phyloP scores from a whole-genome alignment of 306 rosid genomes.

The Boehmeria nivea region DNA sequence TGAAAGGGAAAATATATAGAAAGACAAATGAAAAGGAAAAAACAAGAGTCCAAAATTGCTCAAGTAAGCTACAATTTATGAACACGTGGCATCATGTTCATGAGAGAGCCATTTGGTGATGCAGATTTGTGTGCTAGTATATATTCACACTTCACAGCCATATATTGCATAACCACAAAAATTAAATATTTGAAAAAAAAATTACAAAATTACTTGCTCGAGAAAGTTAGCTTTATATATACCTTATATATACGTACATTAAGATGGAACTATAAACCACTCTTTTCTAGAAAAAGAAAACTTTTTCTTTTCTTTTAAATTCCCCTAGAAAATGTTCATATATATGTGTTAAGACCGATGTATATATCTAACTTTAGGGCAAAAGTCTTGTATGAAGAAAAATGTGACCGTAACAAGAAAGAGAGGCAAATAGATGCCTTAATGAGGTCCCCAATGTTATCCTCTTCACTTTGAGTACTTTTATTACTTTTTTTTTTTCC shows the following conservation, averaged over 20 bases:
- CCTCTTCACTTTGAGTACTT: constrained; percentile 1
- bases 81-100: neutral
- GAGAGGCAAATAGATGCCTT: constrained; percentile 16
- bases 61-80: neutral
- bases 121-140: neutral
- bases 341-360: neutral
- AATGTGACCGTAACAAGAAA: constrained; percentile 25
- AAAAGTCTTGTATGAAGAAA: constrained; percentile 7
- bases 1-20: constrained; percentile 20
- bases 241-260: neutral
- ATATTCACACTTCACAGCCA: constrained; percentile 4
- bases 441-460: constrained; percentile 44
- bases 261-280: too few relatives aligned
- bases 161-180: neutral
- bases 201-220: neutral
- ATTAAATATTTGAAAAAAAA: too few relatives aligned
- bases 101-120: neutral
- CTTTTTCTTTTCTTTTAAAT: too few relatives aligned
- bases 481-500: neutral
- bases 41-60: constrained; percentile 5
- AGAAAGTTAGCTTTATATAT: neutral
- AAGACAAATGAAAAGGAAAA: constrained; percentile 9
- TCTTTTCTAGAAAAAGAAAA: too few relatives aligned
- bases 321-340: neutral
- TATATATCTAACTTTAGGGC: neutral